A percentile compares a stretch with the other conserved stretches of the same genome.
These are phyloP conservation scores for Collariella sp. DNA, from an alignment of 495 filamentous ascomycete genomes.

Conservation along the genomic window DNA sequence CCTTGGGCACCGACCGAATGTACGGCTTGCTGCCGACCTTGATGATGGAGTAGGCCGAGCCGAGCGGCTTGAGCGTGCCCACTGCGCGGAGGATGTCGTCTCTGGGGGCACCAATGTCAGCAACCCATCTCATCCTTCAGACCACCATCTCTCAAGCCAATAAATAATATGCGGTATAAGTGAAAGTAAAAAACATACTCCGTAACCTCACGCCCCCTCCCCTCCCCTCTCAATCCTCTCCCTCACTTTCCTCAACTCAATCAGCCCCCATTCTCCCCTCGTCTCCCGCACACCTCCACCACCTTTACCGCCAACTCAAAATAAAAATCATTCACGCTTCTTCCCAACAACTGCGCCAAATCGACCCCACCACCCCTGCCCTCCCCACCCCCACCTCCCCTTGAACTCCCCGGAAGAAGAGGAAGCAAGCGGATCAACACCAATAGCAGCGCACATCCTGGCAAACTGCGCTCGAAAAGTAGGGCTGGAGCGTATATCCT, in stretches of 20 bases:
- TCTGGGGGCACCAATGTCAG: constrained; percentile 30
- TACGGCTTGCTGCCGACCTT: constrained; percentile 74
- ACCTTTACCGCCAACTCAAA: constrained; percentile 91
- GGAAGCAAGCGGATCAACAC: constrained; percentile 77
- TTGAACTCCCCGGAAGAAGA: constrained; percentile 52
- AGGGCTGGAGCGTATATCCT: constrained; percentile 91
- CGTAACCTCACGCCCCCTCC: constrained; percentile 66
- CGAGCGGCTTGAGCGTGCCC: constrained; percentile 76
- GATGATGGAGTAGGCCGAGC: constrained; percentile 76
- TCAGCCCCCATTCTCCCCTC: constrained; percentile 88
- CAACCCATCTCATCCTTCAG: too few species aligned
- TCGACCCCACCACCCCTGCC: constrained; percentile 50
- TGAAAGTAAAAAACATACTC: constrained; percentile 32
- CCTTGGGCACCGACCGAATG: constrained; percentile 89
- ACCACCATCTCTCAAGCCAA: too few species aligned
- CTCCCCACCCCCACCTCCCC: constrained; percentile 30
- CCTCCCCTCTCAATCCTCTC: constrained; percentile 62
- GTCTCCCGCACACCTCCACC: constrained; percentile 89
- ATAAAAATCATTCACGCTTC: constrained; percentile 94
- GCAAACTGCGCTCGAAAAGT: constrained; percentile 94
- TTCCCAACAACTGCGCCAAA: constrained; percentile 88
- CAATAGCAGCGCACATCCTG: constrained; percentile 95
- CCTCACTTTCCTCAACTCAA: constrained; percentile 73
- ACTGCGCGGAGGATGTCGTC: constrained; percentile 92
- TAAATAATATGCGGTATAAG: not conserved